Base-by-base conservation (phyloP, 2,329 filamentous ascomycete genomes). In the Arthrobotrys iridis region DNA sequence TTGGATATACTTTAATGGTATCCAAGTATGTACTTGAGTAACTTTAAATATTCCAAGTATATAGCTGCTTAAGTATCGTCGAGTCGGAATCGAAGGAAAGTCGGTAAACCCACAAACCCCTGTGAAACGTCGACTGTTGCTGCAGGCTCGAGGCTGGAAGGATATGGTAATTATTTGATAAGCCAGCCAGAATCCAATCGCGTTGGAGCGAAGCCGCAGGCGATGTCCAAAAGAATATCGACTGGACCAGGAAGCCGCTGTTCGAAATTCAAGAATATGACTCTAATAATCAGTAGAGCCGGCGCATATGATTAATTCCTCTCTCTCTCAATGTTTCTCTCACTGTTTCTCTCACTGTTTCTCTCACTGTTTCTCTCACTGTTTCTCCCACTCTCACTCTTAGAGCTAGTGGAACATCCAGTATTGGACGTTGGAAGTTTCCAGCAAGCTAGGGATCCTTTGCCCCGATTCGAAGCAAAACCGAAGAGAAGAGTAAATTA, bases 61-160 rank as follows among this genome's bases (percentile, higher is more conserved):
- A n/a, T n/a, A n/a, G n/a, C n/a, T n/a, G n/a, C n/a, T n/a, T n/a
- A n/a, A n/a, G n/a, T n/a, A 43, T 59, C 55, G 55, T 28, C 35
- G 33, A 41, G 52, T 40, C 30, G 35, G 33, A 41, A 40, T 20
- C 33, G 22, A 41, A 41, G 62, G 15, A 22, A 33, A 55, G 35
- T 35, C 37, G 62, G 55, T 33, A 35, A 41, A 57, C 40, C n/a
- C 22, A 33, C 33, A 26, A 48, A 63, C 66, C 58, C 66, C 66
- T 71, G 66, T 50, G 66, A 71, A 71, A 71, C 65, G 60, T 50
- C 46, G 28, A 55, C 37, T 55, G 40, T 43, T 20, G 67, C 52
- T 45, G 55, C 50, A 65, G 59, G 7, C 35, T 55, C 15, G 37
- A 20, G n/a, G 13, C n/a, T 6, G 22, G 33, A 62, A 46, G 30